Evolutionary conservation across 2,329 filamentous ascomycete species (phyloP).

Genomic region (Xylaria sp.): DNA sequence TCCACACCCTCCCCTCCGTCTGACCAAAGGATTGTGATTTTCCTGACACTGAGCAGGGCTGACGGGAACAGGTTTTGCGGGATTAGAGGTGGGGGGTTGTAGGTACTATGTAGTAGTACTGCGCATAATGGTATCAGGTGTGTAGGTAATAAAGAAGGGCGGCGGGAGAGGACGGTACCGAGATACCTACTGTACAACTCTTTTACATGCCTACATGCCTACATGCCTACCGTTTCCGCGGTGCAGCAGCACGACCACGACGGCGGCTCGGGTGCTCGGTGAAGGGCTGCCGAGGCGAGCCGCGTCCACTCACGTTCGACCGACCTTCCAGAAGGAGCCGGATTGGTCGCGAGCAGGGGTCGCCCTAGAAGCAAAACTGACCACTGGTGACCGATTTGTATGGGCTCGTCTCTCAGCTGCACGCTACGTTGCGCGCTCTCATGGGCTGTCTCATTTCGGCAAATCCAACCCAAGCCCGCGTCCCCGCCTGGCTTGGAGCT

Average conservation of each 20-base stretch:
- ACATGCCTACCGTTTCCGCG: constrained; percentile 18
- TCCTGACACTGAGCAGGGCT: constrained; percentile 28
- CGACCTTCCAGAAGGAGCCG: constrained; percentile 40
- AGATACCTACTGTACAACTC: constrained; percentile 9
- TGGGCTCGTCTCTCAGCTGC: constrained; percentile 35
- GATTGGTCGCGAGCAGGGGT: constrained; percentile 33
- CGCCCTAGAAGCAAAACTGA: constrained; percentile 34
- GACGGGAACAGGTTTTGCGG: constrained; percentile 29
- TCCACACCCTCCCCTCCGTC: constrained; percentile 14
- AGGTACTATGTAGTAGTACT: constrained; percentile 8
- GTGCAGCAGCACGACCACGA: constrained; percentile 32
- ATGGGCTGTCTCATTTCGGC: constrained; percentile 38
- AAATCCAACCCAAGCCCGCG: constrained; percentile 34
- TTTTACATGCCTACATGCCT: background rate
- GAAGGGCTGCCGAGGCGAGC: constrained; percentile 36
- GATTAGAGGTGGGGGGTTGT: constrained; percentile 8
- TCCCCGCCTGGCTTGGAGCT: constrained; percentile 32
- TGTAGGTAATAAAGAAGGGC: constrained; percentile 5
- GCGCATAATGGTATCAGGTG: constrained; percentile 24
- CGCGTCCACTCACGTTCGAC: constrained; percentile 36
- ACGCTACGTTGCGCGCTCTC: constrained; percentile 39
- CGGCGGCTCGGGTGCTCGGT: constrained; percentile 39
- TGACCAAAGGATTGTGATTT: constrained; percentile 20
- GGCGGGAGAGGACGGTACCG: constrained; percentile 1
- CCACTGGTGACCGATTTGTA: constrained; percentile 31